Evolutionary conservation across 2,329 filamentous ascomycete species (phyloP), one percentile per base, ranked within the genome.

Genomic region (Cercospora sp.): DNA sequence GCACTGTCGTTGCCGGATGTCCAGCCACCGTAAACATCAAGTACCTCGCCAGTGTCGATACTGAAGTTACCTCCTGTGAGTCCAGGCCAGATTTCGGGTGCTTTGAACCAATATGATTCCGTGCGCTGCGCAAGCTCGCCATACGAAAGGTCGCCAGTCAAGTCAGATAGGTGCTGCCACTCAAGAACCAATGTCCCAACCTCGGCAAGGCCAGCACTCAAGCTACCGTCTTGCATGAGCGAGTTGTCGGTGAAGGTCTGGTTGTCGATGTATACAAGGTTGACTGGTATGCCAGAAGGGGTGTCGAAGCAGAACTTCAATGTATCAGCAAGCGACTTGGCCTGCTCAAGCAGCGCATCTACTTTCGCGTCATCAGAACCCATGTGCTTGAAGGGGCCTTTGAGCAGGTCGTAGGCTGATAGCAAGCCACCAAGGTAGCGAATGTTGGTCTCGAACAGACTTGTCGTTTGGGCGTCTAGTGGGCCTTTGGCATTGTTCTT

Each of bases 361-460:
- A 93, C 84, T 4, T 84, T 83, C 5, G 76, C 74, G 18, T 78
- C 58, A 10, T 69, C 66, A 2, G 62, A 26, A 1, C 40, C 69
- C 62, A 69, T 30, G 33, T 65, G 40, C 61, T 69, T 63, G 18
- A 89, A 83, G 0, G 90, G 90, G 0, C 91, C 91, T 1, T 82
- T 89, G 58, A 97, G 81, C 60, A 97, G 84, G 76, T 92, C 90
- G 73, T 91, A 90, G 3, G 84, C 91, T 2, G 93, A 91, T 8
- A 97, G 77, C 74, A 97, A 84, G 16, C 93, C 93, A 9, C 88
- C 93, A 0, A 97, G 81, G 75, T 97, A 97, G 30, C 93, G 89
- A 75, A 97, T 97, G 0, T 92, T 97, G 0, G 92, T 96, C 80
- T 97, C 93, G 75, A 97, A 97, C 6, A 97, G 80, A 45, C 91